phyloP scores from a whole-genome alignment of 345 rosid species.

The Populus alba region DNA sequence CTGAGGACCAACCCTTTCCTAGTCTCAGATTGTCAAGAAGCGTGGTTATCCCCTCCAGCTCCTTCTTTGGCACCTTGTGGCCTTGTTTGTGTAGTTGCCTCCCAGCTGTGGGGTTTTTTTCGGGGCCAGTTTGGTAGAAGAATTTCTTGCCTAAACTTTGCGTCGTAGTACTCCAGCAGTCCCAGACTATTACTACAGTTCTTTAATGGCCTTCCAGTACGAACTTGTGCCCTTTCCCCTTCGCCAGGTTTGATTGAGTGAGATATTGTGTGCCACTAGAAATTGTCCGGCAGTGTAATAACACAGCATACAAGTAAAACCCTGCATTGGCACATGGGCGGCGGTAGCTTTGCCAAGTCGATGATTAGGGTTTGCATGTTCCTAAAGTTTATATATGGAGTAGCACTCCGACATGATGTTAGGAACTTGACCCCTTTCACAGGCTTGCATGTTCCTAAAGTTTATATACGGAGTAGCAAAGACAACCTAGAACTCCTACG shows the following conservation, averaged over 20 bases:
- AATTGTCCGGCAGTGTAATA: slow-evolving; percentile 2
- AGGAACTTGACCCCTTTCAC: neutral
- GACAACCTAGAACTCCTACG: neutral
- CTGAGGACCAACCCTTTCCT: neutral
- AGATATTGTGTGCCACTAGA: neutral
- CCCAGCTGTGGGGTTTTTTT: neutral
- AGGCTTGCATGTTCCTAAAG: neutral
- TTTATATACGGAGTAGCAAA: neutral
- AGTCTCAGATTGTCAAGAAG: neutral
- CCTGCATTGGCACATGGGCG: slow-evolving; percentile 9
- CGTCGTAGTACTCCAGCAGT: neutral
- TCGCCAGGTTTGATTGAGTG: neutral
- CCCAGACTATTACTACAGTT: neutral
- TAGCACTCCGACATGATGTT: neutral
- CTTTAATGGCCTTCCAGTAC: neutral
- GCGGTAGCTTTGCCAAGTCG: slow-evolving; percentile 2
- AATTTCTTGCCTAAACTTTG: slow-evolving; percentile 12
- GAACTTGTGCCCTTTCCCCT: neutral
- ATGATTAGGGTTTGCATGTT: neutral
- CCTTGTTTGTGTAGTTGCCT: neutral
- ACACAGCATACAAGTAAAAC: neutral
- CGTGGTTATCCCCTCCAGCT: neutral
- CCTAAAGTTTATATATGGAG: no score
- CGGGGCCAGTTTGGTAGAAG: neutral
- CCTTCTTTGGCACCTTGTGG: neutral